Evolutionary conservation across 2,329 filamentous ascomycete genomes (phyloP).

Genomic region (Scorias spongiosa): DNA sequence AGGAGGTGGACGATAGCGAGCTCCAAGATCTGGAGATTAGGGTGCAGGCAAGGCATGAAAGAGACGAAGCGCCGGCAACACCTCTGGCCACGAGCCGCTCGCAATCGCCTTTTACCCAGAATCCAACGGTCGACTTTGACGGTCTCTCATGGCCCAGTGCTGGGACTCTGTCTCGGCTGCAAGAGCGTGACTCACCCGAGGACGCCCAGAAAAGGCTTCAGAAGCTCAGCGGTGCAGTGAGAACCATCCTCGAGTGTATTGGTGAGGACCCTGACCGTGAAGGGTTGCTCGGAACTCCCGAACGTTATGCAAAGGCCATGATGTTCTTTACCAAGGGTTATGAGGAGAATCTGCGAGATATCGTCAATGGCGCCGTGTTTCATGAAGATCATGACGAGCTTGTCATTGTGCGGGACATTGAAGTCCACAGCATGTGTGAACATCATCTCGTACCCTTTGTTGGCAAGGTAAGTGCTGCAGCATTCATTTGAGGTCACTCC

Average conservation of each 20-base stretch:
- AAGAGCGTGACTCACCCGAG: constrained; percentile 31
- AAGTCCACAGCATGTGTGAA: constrained; percentile 87
- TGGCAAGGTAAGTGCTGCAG: constrained; percentile 54
- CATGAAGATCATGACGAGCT: constrained; percentile 94
- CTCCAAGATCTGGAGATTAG: constrained; percentile 8
- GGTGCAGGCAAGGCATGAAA: constrained; percentile 31
- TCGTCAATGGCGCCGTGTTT: constrained; percentile 89
- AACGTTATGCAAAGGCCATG: constrained; percentile 87
- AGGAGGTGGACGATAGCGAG: constrained; percentile 32
- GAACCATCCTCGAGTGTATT: constrained; percentile 49
- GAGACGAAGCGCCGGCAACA: constrained; percentile 37
- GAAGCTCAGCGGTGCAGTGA: constrained; percentile 48
- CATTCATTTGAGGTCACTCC: background rate
- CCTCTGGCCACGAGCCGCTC: constrained; percentile 37
- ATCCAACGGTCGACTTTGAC: constrained; percentile 39
- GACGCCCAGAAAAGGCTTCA: constrained; percentile 41
- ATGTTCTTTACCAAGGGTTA: constrained; percentile 95
- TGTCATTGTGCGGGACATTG: constrained; percentile 96
- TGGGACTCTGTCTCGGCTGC: constrained; percentile 15
- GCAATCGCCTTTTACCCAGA: constrained; percentile 34
- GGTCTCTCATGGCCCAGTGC: constrained; percentile 40
- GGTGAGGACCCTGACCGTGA: constrained; percentile 51
- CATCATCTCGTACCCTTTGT: constrained; percentile 95
- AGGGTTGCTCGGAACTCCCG: constrained; percentile 51
- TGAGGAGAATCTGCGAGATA: constrained; percentile 79